Percentiles rank a stretch among this genome's conserved stretches.
Conservation (phyloP, 2,329 filamentous ascomycete genomes). For the Monilinia laxa region DNA sequence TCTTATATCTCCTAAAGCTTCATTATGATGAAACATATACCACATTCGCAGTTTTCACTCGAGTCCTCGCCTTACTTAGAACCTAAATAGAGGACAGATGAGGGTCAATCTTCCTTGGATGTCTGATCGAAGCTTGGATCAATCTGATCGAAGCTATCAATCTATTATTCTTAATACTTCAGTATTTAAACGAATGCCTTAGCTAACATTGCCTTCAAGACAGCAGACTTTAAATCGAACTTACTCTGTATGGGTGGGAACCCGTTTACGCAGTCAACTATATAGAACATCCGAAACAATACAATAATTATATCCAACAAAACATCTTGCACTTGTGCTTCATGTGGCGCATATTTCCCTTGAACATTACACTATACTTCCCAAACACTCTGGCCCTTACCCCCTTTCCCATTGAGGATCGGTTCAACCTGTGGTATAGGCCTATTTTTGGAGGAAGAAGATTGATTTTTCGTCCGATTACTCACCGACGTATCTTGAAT, state of each 20-base stretch:
- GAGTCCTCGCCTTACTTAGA: constrained; percentile 61
- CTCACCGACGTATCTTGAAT: constrained; percentile 66
- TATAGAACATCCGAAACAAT: constrained; percentile 12
- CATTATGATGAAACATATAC: constrained; percentile 71
- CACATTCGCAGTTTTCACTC: constrained; percentile 89
- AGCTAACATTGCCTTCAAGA: constrained; percentile 19
- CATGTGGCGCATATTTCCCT: background rate
- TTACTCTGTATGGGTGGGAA: background rate
- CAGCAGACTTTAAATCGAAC: background rate
- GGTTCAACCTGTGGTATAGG: constrained; percentile 63
- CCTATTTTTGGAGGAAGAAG: constrained; percentile 86
- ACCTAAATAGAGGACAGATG: constrained; percentile 65
- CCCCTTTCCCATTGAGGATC: constrained; percentile 48
- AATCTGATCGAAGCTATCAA: constrained; percentile 52
- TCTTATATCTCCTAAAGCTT: constrained; percentile 26
- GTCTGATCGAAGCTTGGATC: constrained; percentile 60
- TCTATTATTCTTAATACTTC: background rate
- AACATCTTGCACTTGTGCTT: background rate
- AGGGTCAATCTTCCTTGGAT: constrained; percentile 73
- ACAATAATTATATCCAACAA: background rate
- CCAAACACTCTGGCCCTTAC: constrained; percentile 82
- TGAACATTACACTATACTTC: constrained; percentile 47
- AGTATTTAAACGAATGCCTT: background rate
- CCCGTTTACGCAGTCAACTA: background rate
- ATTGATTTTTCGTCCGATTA: constrained; percentile 58